Evolutionary conservation across 2,329 filamentous ascomycete species (phyloP).

Genomic region (Cylindrodendrum hubeiense): DNA sequence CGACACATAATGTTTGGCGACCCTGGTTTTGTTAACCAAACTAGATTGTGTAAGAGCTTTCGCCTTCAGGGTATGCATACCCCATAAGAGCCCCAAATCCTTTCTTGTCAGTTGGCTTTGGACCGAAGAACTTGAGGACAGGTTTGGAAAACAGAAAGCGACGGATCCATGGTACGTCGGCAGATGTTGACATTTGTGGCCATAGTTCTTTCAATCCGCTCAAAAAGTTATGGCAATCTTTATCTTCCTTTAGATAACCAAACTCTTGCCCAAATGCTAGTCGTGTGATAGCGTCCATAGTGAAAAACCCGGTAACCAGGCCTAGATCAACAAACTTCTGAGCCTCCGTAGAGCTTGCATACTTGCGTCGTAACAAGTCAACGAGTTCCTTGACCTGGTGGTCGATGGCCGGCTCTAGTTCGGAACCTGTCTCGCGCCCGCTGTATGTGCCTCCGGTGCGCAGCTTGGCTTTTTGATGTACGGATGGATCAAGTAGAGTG

Average conservation of each 20-base stretch:
- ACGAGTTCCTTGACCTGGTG: not conserved
- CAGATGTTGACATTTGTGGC: conserved; percentile 27
- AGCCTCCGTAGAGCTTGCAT: not conserved
- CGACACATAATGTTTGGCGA: too few relatives aligned
- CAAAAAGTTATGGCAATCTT: conserved; percentile 40
- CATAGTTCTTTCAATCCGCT: conserved; percentile 24
- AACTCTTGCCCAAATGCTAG: conserved; percentile 43
- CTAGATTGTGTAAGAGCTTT: too few relatives aligned
- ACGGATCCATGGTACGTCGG: conserved; percentile 41
- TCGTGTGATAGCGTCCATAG: conserved; percentile 43
- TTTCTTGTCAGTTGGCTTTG: conserved; percentile 38
- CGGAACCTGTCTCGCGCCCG: not conserved
- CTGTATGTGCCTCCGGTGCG: not conserved
- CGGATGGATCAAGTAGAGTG: not conserved
- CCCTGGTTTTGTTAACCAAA: too few relatives aligned
- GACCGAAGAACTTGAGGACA: conserved; percentile 37
- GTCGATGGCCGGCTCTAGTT: not conserved
- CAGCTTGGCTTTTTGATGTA: not conserved
- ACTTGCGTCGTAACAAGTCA: not conserved
- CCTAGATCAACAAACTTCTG: not conserved
- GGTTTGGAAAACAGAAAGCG: conserved; percentile 34
- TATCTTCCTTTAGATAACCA: conserved; percentile 41
- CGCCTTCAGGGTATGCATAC: too few relatives aligned
- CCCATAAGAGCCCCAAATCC: too few relatives aligned
- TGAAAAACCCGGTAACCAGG: conserved; percentile 21